Percentiles rank a stretch among this genome's conserved stretches.
Conservation (phyloP, 352 stramenopile species). For the Paralagenidium karlingii region DNA sequence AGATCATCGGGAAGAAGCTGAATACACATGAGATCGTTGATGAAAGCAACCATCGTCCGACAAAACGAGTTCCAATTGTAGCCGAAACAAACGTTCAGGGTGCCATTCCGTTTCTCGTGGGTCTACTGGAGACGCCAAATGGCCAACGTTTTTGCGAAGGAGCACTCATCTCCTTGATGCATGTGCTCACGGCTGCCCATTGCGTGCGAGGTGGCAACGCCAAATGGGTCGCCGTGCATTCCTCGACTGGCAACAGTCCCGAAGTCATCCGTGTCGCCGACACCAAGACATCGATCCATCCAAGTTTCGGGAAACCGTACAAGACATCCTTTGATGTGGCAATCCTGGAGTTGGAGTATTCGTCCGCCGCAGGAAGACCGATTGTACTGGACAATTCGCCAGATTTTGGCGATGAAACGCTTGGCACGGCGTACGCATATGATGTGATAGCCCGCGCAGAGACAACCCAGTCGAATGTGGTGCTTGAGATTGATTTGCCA, state of each 20-base stretch:
- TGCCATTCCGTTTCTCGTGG: too few relatives aligned
- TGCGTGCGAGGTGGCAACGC: slow-evolving; percentile 34
- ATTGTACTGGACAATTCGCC: slow-evolving; percentile 9
- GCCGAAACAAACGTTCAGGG: too few relatives aligned
- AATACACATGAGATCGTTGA: too few relatives aligned
- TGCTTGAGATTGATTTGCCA: slow-evolving; percentile 5
- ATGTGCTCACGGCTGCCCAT: slow-evolving; percentile 57
- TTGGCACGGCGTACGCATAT: slow-evolving; percentile 14
- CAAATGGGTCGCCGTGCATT: too few relatives aligned
- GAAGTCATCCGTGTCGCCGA: slow-evolving; percentile 13
- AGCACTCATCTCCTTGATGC: slow-evolving; percentile 39
- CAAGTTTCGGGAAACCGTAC: slow-evolving; percentile 10
- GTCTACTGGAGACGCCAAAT: too few relatives aligned
- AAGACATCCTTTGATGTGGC: slow-evolving; percentile 16
- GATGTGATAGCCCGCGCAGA: slow-evolving; percentile 9
- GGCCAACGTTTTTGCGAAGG: slow-evolving; percentile 49
- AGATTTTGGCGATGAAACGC: slow-evolving; percentile 7
- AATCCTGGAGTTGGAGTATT: slow-evolving; percentile 19
- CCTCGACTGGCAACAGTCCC: slow-evolving; percentile 5
- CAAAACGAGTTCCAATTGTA: too few relatives aligned
- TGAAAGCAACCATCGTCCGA: too few relatives aligned
- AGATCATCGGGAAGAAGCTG: too few relatives aligned
- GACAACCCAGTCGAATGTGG: slow-evolving; percentile 1
- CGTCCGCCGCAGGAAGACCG: too few relatives aligned
- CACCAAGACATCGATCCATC: slow-evolving; percentile 10